These are phyloP conservation scores for Whalleya microplaca DNA, from an alignment of 2,329 filamentous ascomycete species.

Conservation along the genomic window DNA sequence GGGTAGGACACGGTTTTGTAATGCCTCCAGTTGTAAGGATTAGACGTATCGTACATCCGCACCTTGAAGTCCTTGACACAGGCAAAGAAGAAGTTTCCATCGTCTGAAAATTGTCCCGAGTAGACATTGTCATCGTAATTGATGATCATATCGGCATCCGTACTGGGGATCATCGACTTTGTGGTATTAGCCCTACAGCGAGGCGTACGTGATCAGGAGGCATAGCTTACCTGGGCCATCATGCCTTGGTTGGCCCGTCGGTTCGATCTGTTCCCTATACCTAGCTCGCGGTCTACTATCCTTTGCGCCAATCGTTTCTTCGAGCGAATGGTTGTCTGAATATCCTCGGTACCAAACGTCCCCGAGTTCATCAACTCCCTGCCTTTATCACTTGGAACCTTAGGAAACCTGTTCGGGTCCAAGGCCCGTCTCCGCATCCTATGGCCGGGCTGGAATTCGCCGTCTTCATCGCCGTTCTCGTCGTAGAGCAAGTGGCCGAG, in stretches of 20 bases:
- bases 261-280: slow-evolving; percentile 63
- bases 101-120: slow-evolving; percentile 93
- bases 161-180: slow-evolving; percentile 76
- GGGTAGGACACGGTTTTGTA: slow-evolving; percentile 90
- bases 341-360: slow-evolving; percentile 72
- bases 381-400: slow-evolving; percentile 80
- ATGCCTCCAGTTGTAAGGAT: slow-evolving; percentile 93
- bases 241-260: slow-evolving; percentile 65
- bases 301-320: slow-evolving; percentile 68
- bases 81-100: slow-evolving; percentile 96
- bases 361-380: slow-evolving; percentile 80
- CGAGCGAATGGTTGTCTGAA: slow-evolving; percentile 47
- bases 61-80: slow-evolving; percentile 93
- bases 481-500: slow-evolving; percentile 42
- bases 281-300: slow-evolving; percentile 82
- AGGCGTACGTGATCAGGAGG: background rate
- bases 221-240: slow-evolving; percentile 64
- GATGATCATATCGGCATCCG: slow-evolving; percentile 81
- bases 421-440: slow-evolving; percentile 45
- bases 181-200: slow-evolving; percentile 17
- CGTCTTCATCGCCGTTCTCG: slow-evolving; percentile 36
- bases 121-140: slow-evolving; percentile 87
- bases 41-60: slow-evolving; percentile 96
- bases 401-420: slow-evolving; percentile 72
- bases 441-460: slow-evolving; percentile 43